Evolutionary conservation across 257 asterid genomes (phyloP).

Genomic region (Solanum sejunctum): DNA sequence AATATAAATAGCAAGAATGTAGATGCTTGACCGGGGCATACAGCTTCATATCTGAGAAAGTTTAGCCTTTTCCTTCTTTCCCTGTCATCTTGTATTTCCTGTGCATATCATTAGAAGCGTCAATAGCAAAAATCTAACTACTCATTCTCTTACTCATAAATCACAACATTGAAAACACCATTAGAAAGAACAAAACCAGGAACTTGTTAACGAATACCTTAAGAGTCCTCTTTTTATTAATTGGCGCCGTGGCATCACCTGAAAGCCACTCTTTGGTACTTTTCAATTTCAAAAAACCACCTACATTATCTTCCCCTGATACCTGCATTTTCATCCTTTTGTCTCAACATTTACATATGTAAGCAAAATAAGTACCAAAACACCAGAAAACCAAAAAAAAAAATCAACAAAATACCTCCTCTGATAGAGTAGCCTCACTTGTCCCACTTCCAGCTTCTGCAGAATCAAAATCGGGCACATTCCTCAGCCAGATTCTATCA

Average conservation of each 20-base stretch:
- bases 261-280: constrained; percentile 63
- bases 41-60: constrained; percentile 80
- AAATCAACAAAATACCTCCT: neutral
- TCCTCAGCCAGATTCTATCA: constrained; percentile 50
- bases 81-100: constrained; percentile 59
- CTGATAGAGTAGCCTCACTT: neutral
- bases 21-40: constrained; percentile 15
- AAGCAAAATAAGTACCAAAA: neutral
- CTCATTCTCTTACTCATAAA: neutral
- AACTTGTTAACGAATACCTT: constrained; percentile 22
- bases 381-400: neutral
- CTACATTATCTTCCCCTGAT: constrained; percentile 37
- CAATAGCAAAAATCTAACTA: neutral
- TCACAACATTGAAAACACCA: neutral
- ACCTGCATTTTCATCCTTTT: constrained; percentile 2
- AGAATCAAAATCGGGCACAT: constrained; percentile 4
- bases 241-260: constrained; percentile 59
- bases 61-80: constrained; percentile 63
- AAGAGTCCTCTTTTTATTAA: constrained; percentile 56
- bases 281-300: constrained; percentile 73
- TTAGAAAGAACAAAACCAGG: neutral
- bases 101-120: constrained; percentile 12
- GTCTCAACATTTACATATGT: neutral
- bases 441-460: constrained; percentile 6
- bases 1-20: neutral